These are phyloP conservation scores for Fusarium nurragi DNA, from an alignment of 2,329 filamentous ascomycete genomes.

Conservation along the genomic window DNA sequence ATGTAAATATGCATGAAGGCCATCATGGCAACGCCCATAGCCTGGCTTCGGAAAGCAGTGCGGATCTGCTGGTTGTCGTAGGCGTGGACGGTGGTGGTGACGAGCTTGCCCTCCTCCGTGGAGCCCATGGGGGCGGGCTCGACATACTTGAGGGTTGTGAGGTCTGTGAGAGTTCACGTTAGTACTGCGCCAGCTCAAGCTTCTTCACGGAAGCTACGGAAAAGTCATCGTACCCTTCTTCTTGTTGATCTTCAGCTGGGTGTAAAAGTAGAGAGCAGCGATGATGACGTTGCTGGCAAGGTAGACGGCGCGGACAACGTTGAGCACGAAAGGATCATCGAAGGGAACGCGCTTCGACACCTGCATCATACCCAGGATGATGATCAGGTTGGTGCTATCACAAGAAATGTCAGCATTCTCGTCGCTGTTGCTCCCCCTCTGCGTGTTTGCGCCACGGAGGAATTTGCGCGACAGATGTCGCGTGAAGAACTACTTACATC, in stretches of 20 bases:
- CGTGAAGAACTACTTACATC: slow-evolving; percentile 60
- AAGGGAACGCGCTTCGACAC: slow-evolving; percentile 95
- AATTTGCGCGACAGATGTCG: slow-evolving; percentile 23
- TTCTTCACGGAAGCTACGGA: background rate
- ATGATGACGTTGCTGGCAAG: slow-evolving; percentile 81
- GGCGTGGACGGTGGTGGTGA: slow-evolving; percentile 94
- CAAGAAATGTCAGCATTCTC: slow-evolving; percentile 37
- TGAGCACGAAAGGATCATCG: slow-evolving; percentile 76
- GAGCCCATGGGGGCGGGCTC: slow-evolving; percentile 94
- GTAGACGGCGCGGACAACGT: slow-evolving; percentile 65
- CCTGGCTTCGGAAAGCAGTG: slow-evolving; percentile 84
- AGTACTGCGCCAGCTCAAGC: slow-evolving; percentile 4
- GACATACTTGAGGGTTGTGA: slow-evolving; percentile 98
- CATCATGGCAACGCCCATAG: slow-evolving; percentile 99
- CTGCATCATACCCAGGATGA: slow-evolving; percentile 99
- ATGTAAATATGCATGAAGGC: slow-evolving; percentile 98
- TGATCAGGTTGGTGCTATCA: slow-evolving; percentile 85
- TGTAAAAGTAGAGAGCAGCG: slow-evolving; percentile 82
- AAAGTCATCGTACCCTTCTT: slow-evolving; percentile 82
- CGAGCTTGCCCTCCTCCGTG: slow-evolving; percentile 91
- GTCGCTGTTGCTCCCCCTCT: slow-evolving; percentile 40
- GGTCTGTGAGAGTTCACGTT: slow-evolving; percentile 66
- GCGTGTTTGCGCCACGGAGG: slow-evolving; percentile 23
- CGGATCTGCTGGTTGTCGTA: slow-evolving; percentile 92
- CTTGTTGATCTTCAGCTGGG: slow-evolving; percentile 85